Evolutionary conservation across 495 filamentous ascomycete genomes (phyloP).

Genomic region (Alectoria sarmentosa): DNA sequence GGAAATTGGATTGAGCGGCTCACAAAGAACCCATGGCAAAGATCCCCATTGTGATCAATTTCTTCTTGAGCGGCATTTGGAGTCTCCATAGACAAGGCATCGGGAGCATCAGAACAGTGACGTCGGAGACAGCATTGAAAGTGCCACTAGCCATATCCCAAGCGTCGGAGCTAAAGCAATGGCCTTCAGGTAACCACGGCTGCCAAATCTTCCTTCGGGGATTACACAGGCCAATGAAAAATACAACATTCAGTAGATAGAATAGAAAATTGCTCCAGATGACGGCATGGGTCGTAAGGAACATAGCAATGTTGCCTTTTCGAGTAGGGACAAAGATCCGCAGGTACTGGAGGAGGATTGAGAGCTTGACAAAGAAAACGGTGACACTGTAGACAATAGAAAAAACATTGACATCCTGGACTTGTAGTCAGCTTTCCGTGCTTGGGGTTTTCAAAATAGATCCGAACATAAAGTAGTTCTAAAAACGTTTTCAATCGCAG

Average conservation of each 20-base stretch:
- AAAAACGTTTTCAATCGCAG: constrained; percentile 14
- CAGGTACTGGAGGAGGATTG: constrained; percentile 24
- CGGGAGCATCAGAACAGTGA: no score
- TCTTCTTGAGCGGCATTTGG: constrained; percentile 15
- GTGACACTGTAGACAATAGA: constrained; percentile 9
- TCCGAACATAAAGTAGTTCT: constrained; percentile 18
- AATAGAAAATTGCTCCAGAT: constrained; percentile 14
- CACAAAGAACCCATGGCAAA: constrained; percentile 21
- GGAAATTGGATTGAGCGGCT: no score
- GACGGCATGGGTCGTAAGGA: constrained; percentile 7
- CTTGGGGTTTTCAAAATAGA: not conserved
- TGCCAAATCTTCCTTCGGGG: constrained; percentile 37
- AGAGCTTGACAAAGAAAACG: constrained; percentile 20
- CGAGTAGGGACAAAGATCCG: constrained; percentile 21
- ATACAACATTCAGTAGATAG: constrained; percentile 5
- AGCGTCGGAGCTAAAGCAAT: constrained; percentile 31
- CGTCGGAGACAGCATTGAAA: constrained; percentile 18
- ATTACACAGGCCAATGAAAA: constrained; percentile 24
- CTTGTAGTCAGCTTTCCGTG: not conserved
- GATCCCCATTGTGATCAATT: not conserved
- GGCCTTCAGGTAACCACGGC: constrained; percentile 27
- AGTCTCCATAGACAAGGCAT: constrained; percentile 23
- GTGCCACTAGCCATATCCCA: constrained; percentile 20
- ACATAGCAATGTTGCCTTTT: constrained; percentile 18
- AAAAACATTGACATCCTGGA: constrained; percentile 8